These are phyloP conservation scores for Tulasnella sp. DNA, from an alignment of 768 basidiomycete genomes.

Conservation along the genomic window DNA sequence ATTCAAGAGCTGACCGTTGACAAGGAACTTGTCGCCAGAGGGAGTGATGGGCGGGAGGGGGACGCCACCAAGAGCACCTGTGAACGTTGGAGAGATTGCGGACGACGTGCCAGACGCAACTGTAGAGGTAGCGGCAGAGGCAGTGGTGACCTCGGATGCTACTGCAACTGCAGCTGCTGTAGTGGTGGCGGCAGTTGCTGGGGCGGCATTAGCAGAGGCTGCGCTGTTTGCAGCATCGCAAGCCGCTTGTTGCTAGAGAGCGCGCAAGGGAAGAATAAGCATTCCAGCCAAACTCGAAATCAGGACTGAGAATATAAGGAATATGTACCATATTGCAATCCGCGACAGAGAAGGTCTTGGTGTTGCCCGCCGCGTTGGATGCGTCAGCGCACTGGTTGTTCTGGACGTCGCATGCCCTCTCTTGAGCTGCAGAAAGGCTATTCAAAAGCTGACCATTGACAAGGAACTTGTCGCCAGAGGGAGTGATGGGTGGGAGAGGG, in stretches of 20 bases:
- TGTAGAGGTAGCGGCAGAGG: conserved; percentile 12
- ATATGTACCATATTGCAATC: conserved; percentile 12
- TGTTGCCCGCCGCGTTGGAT: conserved; percentile 30
- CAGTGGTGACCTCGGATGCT: background rate
- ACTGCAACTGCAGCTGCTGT: conserved; percentile 10
- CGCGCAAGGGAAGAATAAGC: background rate
- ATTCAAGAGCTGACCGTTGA: conserved; percentile 40
- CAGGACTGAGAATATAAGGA: too few relatives aligned
- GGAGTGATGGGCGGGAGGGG: conserved; percentile 35
- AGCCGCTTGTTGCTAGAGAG: background rate
- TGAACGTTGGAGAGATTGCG: conserved; percentile 35
- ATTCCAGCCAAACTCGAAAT: background rate
- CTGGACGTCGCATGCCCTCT: conserved; percentile 48
- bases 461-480: conserved; percentile 37
- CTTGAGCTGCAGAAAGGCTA: conserved; percentile 38
- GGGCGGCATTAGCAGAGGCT: conserved; percentile 20
- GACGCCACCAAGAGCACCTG: conserved; percentile 37
- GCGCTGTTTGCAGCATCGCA: background rate
- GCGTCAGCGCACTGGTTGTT: conserved; percentile 44
- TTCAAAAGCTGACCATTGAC: conserved; percentile 42
- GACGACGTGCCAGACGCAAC: conserved; percentile 15
- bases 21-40: conserved; percentile 38
- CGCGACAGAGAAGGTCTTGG: conserved; percentile 13
- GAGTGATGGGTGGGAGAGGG: conserved; percentile 34
- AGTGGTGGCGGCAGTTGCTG: conserved; percentile 16